Evolutionary conservation across 2,329 filamentous ascomycete species (phyloP).

Genomic region (Fusarium setosum): DNA sequence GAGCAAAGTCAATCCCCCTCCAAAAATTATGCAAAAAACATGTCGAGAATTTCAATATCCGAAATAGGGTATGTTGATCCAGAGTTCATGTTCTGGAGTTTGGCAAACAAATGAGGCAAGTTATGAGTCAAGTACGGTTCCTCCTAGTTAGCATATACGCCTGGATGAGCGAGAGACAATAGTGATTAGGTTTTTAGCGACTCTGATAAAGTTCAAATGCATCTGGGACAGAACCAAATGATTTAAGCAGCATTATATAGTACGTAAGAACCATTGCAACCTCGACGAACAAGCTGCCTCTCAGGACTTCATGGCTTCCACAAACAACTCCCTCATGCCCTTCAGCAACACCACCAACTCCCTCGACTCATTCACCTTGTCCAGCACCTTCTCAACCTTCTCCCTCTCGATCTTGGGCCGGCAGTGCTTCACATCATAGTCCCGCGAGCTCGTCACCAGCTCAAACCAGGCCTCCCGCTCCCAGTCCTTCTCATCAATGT

Average conservation of each 20-base stretch:
- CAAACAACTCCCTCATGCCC: slow-evolving; percentile 84
- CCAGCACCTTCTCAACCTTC: slow-evolving; percentile 80
- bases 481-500: slow-evolving; percentile 88
- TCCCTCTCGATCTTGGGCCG: slow-evolving; percentile 85
- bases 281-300: not conserved
- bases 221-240: not conserved
- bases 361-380: slow-evolving; percentile 83
- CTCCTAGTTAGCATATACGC: no score
- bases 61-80: no score
- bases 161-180: no score
- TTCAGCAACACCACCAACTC: slow-evolving; percentile 80
- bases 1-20: not conserved
- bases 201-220: no score
- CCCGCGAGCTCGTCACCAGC: slow-evolving; percentile 80
- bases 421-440: slow-evolving; percentile 86
- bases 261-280: slow-evolving; percentile 22
- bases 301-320: slow-evolving; percentile 70
- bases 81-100: no score
- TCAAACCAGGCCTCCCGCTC: slow-evolving; percentile 95
- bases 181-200: no score
- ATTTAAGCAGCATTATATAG: slow-evolving; percentile 7
- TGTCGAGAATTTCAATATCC: not conserved
- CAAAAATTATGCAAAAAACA: not conserved
- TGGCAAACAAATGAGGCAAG: no score
- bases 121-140: no score